phyloP scores from a whole-genome alignment of 169 alveolate genomes.

The Plasmodium knowlesi region DNA sequence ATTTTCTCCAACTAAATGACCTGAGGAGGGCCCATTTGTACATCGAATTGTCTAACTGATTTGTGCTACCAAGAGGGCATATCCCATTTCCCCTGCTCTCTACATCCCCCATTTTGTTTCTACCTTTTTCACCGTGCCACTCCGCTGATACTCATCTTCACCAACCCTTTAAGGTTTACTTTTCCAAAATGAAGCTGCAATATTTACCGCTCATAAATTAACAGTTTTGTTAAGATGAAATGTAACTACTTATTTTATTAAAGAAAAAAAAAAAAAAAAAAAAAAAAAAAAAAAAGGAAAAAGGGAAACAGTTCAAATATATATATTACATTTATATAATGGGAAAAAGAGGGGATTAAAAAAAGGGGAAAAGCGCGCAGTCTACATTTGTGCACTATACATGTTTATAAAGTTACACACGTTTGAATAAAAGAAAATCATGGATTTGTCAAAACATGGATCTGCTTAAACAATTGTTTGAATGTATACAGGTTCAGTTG shows the following conservation, averaged over 20 bases:
- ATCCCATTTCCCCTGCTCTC: not conserved
- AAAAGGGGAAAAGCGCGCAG: not conserved
- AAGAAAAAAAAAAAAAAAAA: conserved; percentile 15
- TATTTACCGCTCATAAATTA: conserved; percentile 27
- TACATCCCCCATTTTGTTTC: not conserved
- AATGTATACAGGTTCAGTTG: not conserved
- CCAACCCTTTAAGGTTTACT: not conserved
- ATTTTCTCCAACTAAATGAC: not conserved
- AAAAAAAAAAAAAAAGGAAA: not conserved
- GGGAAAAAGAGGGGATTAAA: not conserved
- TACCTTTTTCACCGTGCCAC: not conserved
- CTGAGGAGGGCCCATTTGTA: not conserved
- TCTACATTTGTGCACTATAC: not conserved
- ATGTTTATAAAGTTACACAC: not conserved
- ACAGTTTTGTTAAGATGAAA: not conserved
- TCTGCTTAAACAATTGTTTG: not conserved
- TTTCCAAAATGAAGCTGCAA: conserved; percentile 21
- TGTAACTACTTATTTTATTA: conserved; percentile 10
- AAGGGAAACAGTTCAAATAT: conserved; percentile 8
- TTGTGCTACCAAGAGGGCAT: not conserved
- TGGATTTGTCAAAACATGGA: not conserved
- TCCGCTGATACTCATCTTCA: not conserved
- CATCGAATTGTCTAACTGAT: not conserved
- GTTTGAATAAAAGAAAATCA: not conserved
- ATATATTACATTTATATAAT: not conserved